Conservation (phyloP, 768 basidiomycete genomes). For the Strobilomyces dryophilus region DNA sequence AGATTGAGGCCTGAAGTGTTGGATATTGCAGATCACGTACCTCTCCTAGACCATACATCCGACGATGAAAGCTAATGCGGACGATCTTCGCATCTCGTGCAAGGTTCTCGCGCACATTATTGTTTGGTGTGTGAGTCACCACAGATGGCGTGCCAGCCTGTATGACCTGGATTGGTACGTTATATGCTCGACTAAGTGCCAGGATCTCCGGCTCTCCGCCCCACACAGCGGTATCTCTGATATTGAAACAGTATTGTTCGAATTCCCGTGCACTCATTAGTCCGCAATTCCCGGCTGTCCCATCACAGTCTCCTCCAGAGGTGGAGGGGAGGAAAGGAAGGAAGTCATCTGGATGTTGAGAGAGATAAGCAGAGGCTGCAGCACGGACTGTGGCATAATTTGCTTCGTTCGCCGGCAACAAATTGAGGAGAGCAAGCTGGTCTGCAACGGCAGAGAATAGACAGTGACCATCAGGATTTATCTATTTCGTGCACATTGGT, state of each 20-base stretch:
- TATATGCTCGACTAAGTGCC: constrained; percentile 77
- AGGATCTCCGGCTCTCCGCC: constrained; percentile 97
- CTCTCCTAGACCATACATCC: constrained; percentile 95
- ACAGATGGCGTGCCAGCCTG: constrained; percentile 79
- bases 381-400: constrained; percentile 58
- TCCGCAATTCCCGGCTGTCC: constrained; percentile 54
- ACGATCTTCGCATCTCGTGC: constrained; percentile 39
- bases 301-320: constrained; percentile 64
- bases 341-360: constrained; percentile 82
- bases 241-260: constrained; percentile 67
- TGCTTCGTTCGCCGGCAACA: constrained; percentile 56
- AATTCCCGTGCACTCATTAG: constrained; percentile 68
- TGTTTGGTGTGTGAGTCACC: constrained; percentile 72
- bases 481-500: constrained; percentile 43
- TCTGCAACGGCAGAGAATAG: constrained; percentile 93
- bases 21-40: constrained; percentile 40
- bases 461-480: constrained; percentile 94
- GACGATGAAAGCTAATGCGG: constrained; percentile 86
- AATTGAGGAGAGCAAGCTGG: constrained; percentile 72
- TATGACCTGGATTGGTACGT: constrained; percentile 85
- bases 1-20: constrained; percentile 3
- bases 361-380: constrained; percentile 79
- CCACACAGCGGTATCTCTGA: constrained; percentile 88
- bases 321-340: constrained; percentile 84
- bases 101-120: constrained; percentile 25